Evolutionary conservation across 2,329 filamentous ascomycete genomes (phyloP).

Genomic region (Rhinocladiella similis): DNA sequence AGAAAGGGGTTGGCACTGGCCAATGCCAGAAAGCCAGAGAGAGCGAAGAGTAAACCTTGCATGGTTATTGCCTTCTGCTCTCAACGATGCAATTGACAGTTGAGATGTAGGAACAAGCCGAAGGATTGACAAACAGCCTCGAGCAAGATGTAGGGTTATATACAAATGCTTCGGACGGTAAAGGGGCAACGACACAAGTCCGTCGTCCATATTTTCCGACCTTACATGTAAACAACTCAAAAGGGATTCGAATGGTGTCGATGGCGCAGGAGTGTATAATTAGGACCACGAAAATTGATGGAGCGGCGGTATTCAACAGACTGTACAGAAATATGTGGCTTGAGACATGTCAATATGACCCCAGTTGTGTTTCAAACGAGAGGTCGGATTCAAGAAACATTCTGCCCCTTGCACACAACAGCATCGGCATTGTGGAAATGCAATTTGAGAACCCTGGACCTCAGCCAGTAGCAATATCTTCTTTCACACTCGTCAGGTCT

Average conservation of each 20-base stretch:
- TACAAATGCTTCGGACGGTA: too few relatives aligned
- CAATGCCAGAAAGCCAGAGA: constrained; percentile 3
- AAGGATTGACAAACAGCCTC: background rate
- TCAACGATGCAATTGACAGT: too few relatives aligned
- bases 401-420: background rate
- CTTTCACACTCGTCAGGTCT: too few relatives aligned
- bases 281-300: background rate
- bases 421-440: background rate
- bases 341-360: background rate
- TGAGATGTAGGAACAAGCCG: background rate
- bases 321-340: background rate
- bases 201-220: too few relatives aligned
- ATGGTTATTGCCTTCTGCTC: constrained; percentile 5
- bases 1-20: constrained; percentile 14
- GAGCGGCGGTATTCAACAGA: background rate
- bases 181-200: too few relatives aligned
- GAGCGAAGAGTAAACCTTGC: constrained; percentile 7
- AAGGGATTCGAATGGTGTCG: too few relatives aligned
- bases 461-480: too few relatives aligned
- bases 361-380: background rate
- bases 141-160: background rate
- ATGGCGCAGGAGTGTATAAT: background rate
- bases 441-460: background rate
- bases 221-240: too few relatives aligned
- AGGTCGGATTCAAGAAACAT: background rate